Evolutionary conservation across 257 asterid genomes (phyloP), one percentile per base, ranked within the genome.

Genomic region (Lantana camara): DNA sequence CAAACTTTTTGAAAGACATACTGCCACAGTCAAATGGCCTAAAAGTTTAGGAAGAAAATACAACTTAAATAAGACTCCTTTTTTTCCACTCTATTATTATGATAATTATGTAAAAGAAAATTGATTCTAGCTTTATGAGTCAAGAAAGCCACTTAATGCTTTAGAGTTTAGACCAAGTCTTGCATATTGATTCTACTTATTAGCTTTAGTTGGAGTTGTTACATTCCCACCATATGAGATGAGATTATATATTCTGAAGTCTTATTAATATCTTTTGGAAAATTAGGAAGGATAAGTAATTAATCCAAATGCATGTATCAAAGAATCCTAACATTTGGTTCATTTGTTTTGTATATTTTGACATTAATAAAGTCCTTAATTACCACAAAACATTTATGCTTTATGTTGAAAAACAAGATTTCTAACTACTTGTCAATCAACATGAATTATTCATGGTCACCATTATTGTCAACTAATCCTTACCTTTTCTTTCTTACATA

Each of bases 191-290:
- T 59, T 65, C 27, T 51, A 45, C 22, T 3, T n/a, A n/a, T n/a
- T 47, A 19, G n/a, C 46, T 45, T 66, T 52, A 19, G 75, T 67
- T 66, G 81, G 75, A 63, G 75, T 47, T 41, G 81, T 76, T 76
- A 11, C 23, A 54, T 3, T 40, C 13, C 71, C 75, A 67, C 73
- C 46, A 60, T 45, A 45, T 8, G 21, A 42, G n/a, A n/a, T n/a
- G n/a, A n/a, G n/a, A n/a, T 63, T 73, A 11, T 24, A n/a, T n/a
- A n/a, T n/a, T 42, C 17, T 61, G n/a, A n/a, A 60, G 32, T 53
- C 21, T 29, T 24, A 19, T 9, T 11, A n/a, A 35, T 34, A 19
- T 21, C 13, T 5, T 24, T 44, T 21, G 10, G 3, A 42, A 41
- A 45, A 56, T 10, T 44, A 27, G 8, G 16, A 11, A 29, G 27